These are phyloP conservation scores for Trichophaea hybrida DNA, from an alignment of 2,329 filamentous ascomycete species.

Conservation along the genomic window DNA sequence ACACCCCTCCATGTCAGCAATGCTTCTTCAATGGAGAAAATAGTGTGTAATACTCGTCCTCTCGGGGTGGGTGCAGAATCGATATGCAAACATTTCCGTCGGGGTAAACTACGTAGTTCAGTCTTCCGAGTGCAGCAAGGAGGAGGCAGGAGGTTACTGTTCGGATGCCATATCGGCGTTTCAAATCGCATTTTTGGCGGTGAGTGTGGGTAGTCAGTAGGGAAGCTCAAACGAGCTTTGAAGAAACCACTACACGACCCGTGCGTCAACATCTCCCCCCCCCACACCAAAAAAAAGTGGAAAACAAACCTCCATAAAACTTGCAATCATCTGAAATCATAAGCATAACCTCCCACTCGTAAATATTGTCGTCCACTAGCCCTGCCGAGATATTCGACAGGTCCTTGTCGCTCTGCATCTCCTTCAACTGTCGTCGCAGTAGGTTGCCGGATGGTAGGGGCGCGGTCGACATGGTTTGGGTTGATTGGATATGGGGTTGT, in stretches of 20 bases:
- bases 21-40: background rate
- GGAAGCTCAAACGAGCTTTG: conserved; percentile 70
- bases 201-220: conserved; percentile 67
- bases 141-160: conserved; percentile 41
- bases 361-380: conserved; percentile 71
- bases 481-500: background rate
- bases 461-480: background rate
- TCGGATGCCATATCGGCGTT: conserved; percentile 80
- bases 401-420: conserved; percentile 84
- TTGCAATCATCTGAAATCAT: conserved; percentile 95
- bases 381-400: conserved; percentile 91
- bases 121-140: background rate
- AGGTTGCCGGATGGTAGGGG: conserved; percentile 34
- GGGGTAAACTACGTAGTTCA: conserved; percentile 48
- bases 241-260: conserved; percentile 62
- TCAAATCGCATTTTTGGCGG: conserved; percentile 84
- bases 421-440: conserved; percentile 73
- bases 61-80: conserved; percentile 87
- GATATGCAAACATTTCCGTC: conserved; percentile 88
- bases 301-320: conserved; percentile 62
- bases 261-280: background rate
- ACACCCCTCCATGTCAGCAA: conserved; percentile 10
- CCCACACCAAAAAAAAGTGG: background rate
- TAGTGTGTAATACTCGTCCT: conserved; percentile 51
- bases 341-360: conserved; percentile 97